Base-by-base conservation (phyloP, 768 basidiomycete genomes). In the Leccinellum albellum region DNA sequence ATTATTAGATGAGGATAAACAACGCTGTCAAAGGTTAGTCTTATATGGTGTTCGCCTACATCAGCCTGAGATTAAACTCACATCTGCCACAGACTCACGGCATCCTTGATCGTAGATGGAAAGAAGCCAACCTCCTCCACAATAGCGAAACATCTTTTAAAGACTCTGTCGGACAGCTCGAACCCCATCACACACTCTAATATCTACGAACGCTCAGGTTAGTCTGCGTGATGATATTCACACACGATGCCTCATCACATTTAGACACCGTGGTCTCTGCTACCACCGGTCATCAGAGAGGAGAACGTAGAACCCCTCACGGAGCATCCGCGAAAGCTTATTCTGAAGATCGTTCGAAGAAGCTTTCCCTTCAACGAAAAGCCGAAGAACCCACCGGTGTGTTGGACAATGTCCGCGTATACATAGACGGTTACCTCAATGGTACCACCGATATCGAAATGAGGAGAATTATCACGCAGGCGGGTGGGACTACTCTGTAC, bases 181-280 rank as follows among this genome's bases (percentile, higher is more conserved):
- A 93, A 93, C 67, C 91, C 91, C 1, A 89, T 93, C 51, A 91
- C 89, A 1, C 85, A 89, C 63, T 85, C 86, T 1, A 81, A 87
- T 66, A 80, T 83, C 57, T 74, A 73, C 51, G 75, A 84, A 42
- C 82, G 86, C 57, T 77, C 86, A 66, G 86, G 89, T 85, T 48
- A 50, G 78, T 56, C 35, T 15, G 28, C 33, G 42, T 26, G 13
- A 29, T 45, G 5, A 6, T 20, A n/a, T 35, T 26, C 58, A 21
- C 35, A 24, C 10, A 32, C 6, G 5, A 6, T 35, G 2, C 29
- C 20, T 61, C 54, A 67, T 35, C 10, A 4, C 24, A n/a, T 42
- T 12, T 37, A 89, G 86, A 86, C 57, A 76, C 78, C 58, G 78
- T 87, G 17, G 76, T 82, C 23, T 87, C 87, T 12, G 79, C 79